Base-by-base conservation (phyloP, 441 rosid species). In the Populus tomentosa region DNA sequence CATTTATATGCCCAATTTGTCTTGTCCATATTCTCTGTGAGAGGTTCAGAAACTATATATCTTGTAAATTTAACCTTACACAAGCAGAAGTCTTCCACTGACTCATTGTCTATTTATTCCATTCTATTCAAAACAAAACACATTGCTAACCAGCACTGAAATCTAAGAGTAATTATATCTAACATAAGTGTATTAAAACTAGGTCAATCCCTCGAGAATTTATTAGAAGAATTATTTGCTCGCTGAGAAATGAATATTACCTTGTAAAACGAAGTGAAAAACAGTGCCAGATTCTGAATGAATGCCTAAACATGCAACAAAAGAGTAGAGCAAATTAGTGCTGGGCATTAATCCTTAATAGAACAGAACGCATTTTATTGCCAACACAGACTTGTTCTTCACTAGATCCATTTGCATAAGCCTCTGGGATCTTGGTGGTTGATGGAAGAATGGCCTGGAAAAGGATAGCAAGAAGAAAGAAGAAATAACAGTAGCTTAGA, bases 191-290 rank as follows among this genome's bases (percentile, higher is more conserved):
- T 2, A 16, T 53, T 53, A 53, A 53, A 53, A 53, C 20, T 53
- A 53, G 21, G 61, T 16, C 16, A 1, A 23, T 24, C 64, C n/a
- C 23, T 20, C 59, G 18, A 59, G 8, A n/a, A 6, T 13, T 24
- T 26, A 50, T 59, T 53, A 38, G 61, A 21, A 61, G 28, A 62
- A 46, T 67, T 20, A 28, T 24, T 28, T 9, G 23, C 20, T 50
- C 16, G 9, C 53, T 7, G 24, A 69, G 65, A 69, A 78, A 77
- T 21, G 79, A 46, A 30, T 73, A 87, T 85, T 89, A 75, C 99
- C 98, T 94, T 96, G 79, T 77, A 96, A 84, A 96, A 96, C 28
- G 99, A 96, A 67, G 99, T 94, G 86, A 96, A 94, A 86, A 96
- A 96, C 75, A 96, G 80, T 32, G 94, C 97, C 90, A 96, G 84